These are phyloP conservation scores for Candida sp. DNA, from an alignment of 1,139 yeast genomes.

Conservation along the genomic window DNA sequence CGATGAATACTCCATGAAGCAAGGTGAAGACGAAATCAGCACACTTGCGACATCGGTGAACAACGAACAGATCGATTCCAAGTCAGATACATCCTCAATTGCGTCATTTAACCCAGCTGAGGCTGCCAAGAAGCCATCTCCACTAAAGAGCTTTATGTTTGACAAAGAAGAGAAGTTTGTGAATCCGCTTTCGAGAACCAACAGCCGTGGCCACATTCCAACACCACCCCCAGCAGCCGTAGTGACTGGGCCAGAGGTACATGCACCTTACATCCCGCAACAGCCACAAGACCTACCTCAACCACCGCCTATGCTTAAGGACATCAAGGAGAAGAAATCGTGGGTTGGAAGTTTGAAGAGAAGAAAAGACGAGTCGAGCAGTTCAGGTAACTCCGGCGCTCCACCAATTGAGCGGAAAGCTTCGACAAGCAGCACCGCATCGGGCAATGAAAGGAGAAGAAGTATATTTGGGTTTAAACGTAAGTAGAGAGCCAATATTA, in stretches of 20 bases:
- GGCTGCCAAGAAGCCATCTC: slow-evolving; percentile 10
- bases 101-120: slow-evolving; percentile 14
- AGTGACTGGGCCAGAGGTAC: background rate
- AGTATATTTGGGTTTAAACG: slow-evolving; percentile 46
- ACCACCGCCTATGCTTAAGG: slow-evolving; percentile 6
- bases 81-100: slow-evolving; percentile 18
- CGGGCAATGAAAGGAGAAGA: slow-evolving; percentile 26
- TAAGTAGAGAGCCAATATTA: slow-evolving; percentile 16
- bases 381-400: slow-evolving; percentile 11
- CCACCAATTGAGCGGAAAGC: slow-evolving; percentile 17
- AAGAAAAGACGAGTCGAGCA: slow-evolving; percentile 31
- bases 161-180: slow-evolving; percentile 14
- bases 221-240: background rate
- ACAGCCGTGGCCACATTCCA: slow-evolving; percentile 4
- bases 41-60: slow-evolving; percentile 15
- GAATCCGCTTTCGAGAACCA: slow-evolving; percentile 13
- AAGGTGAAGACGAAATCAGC: slow-evolving; percentile 12
- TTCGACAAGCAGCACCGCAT: slow-evolving; percentile 15
- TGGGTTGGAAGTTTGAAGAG: slow-evolving; percentile 49
- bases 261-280: background rate
- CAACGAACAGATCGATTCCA: slow-evolving; percentile 9
- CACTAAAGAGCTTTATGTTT: slow-evolving; percentile 15
- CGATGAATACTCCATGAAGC: slow-evolving; percentile 22
- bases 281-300: slow-evolving; percentile 2
- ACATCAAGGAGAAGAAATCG: slow-evolving; percentile 38